A percentile compares a stretch with the other conserved stretches of the same genome.
Evolutionary conservation across 768 basidiomycete species (phyloP).

Genomic region (Leccinum olivaceopallidum): DNA sequence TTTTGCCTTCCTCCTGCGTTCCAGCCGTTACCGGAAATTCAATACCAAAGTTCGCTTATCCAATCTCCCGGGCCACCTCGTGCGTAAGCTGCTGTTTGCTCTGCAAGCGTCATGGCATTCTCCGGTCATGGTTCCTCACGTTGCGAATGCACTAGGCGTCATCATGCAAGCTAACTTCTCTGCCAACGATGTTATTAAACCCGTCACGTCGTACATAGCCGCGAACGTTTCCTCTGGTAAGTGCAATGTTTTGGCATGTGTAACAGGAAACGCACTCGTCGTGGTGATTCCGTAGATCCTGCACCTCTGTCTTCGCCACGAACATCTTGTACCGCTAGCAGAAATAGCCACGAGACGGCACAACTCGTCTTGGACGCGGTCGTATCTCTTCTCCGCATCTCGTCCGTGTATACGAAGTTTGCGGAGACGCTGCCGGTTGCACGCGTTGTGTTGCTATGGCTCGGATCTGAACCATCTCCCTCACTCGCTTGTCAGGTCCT

Average conservation of each 20-base stretch:
- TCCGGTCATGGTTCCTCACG: conserved; percentile 42
- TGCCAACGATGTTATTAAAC: conserved; percentile 77
- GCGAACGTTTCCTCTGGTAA: conserved; percentile 51
- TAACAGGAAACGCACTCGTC: too few relatives aligned
- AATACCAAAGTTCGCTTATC: conserved; percentile 73
- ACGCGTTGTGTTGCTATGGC: conserved; percentile 74
- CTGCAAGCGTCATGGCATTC: conserved; percentile 80
- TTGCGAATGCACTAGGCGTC: conserved; percentile 62
- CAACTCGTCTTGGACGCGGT: conserved; percentile 68
- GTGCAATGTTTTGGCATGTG: too few relatives aligned
- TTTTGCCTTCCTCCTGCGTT: conserved; percentile 70
- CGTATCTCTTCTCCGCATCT: conserved; percentile 58
- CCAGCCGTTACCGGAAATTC: conserved; percentile 74
- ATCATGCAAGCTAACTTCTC: conserved; percentile 68
- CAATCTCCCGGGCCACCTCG: conserved; percentile 56
- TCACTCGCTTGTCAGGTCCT: conserved; percentile 60
- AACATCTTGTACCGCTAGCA: conserved; percentile 10
- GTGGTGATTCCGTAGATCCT: background rate
- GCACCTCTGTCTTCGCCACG: conserved; percentile 10
- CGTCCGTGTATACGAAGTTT: conserved; percentile 66
- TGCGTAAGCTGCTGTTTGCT: conserved; percentile 77
- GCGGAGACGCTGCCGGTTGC: conserved; percentile 74
- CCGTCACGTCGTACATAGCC: conserved; percentile 81
- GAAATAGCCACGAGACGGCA: conserved; percentile 52
- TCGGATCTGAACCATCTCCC: conserved; percentile 70